Evolutionary conservation across 1,284 basidiomycete genomes (phyloP).

Genomic region (Ceratobasidium sp.): DNA sequence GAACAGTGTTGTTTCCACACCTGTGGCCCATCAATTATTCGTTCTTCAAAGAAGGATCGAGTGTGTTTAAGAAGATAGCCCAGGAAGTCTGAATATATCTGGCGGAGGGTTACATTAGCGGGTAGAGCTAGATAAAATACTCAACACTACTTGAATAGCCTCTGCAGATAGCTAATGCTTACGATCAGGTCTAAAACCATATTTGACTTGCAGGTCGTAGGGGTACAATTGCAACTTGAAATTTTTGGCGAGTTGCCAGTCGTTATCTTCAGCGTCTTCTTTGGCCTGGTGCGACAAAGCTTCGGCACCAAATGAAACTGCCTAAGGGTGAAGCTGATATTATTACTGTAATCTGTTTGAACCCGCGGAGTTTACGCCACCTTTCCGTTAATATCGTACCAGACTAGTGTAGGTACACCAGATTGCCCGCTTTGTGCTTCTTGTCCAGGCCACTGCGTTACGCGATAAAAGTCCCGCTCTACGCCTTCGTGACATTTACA

Average conservation of each 20-base stretch:
- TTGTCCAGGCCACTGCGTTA: too few species aligned
- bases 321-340: slow-evolving; percentile 38
- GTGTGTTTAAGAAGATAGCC: slow-evolving; percentile 45
- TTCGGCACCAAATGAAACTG: too few species aligned
- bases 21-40: slow-evolving; percentile 23
- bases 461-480: too few species aligned
- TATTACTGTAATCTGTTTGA: background rate
- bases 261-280: slow-evolving; percentile 32
- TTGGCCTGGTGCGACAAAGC: slow-evolving; percentile 11
- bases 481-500: too few species aligned
- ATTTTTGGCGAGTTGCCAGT: slow-evolving; percentile 42
- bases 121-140: slow-evolving; percentile 15
- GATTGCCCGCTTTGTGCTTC: too few species aligned
- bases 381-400: slow-evolving; percentile 39
- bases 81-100: slow-evolving; percentile 44
- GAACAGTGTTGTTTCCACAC: slow-evolving; percentile 23
- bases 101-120: background rate
- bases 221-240: slow-evolving; percentile 48
- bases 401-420: slow-evolving; percentile 42
- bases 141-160: background rate
- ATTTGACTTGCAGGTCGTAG: slow-evolving; percentile 21
- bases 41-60: slow-evolving; percentile 31
- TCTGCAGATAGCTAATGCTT: background rate
- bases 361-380: background rate
- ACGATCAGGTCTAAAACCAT: slow-evolving; percentile 12